phyloP scores from a whole-genome alignment of 1,139 yeast genomes.

The Pichia sp. region DNA sequence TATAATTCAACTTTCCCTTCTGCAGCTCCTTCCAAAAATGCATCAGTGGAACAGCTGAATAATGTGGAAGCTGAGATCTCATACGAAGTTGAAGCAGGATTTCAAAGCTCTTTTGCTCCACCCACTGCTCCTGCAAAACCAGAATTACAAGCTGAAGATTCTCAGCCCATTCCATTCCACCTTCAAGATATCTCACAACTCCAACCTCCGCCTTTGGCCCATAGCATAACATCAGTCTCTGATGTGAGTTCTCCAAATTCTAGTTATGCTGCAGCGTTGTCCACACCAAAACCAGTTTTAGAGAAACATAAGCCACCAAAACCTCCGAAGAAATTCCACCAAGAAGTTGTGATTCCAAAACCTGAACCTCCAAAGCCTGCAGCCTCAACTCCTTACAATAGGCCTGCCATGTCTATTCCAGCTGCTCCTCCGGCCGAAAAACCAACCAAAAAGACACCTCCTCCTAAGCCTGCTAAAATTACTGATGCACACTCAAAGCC shows the following conservation, averaged over 20 bases:
- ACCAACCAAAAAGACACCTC: slow-evolving; percentile 24
- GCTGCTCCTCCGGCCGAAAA: background rate
- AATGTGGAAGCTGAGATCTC: background rate
- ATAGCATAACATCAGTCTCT: slow-evolving; percentile 1
- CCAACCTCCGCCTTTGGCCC: slow-evolving; percentile 28
- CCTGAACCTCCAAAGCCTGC: slow-evolving; percentile 23
- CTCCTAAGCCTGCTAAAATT: slow-evolving; percentile 32
- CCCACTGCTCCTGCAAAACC: background rate
- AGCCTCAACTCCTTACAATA: background rate
- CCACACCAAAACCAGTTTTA: background rate
- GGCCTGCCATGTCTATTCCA: slow-evolving; percentile 5
- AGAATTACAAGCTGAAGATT: background rate
- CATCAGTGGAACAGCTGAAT: background rate
- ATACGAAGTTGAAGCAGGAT: background rate
- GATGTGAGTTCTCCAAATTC: background rate
- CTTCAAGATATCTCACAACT: slow-evolving; percentile 26
- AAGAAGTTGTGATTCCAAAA: slow-evolving; percentile 8
- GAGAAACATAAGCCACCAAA: slow-evolving; percentile 6
- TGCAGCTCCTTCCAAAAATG: background rate
- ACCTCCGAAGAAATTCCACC: slow-evolving; percentile 2
- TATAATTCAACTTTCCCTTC: slow-evolving; percentile 2
- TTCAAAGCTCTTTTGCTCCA: background rate
- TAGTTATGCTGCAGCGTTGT: background rate
- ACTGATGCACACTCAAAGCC: slow-evolving; percentile 4
- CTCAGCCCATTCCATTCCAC: background rate